Percentiles rank a stretch among this genome's conserved stretches.
These are phyloP conservation scores for Dactylellina parvicollis DNA, from an alignment of 2,329 filamentous ascomycete species.

Conservation along the genomic window DNA sequence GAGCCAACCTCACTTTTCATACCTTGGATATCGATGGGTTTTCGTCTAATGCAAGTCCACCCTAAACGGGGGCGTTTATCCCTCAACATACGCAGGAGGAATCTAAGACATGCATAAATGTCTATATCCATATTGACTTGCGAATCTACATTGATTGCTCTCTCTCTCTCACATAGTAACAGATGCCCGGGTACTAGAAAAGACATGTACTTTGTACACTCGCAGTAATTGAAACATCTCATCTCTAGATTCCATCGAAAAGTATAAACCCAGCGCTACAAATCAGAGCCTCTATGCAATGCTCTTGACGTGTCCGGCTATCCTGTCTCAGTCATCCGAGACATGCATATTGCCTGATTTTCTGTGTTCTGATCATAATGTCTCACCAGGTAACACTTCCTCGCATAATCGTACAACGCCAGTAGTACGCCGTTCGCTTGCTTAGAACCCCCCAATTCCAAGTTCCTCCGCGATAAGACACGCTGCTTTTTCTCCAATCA, in stretches of 20 bases:
- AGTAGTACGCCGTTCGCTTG: neutral
- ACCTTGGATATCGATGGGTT: too few relatives aligned
- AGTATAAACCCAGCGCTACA: neutral
- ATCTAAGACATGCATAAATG: neutral
- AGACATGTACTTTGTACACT: too few relatives aligned
- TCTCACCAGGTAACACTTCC: too few relatives aligned
- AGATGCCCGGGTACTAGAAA: too few relatives aligned
- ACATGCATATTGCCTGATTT: slow-evolving; percentile 3
- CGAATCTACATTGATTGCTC: neutral
- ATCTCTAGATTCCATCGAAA: too few relatives aligned
- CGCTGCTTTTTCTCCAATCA: slow-evolving; percentile 64
- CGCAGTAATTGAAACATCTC: too few relatives aligned
- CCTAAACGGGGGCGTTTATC: too few relatives aligned
- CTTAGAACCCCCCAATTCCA: slow-evolving; percentile 51
- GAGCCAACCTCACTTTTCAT: too few relatives aligned
- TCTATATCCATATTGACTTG: neutral
- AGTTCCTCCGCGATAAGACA: slow-evolving; percentile 59
- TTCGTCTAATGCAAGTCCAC: too few relatives aligned
- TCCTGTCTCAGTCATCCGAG: slow-evolving; percentile 11
- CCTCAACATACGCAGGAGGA: neutral
- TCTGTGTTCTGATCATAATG: neutral
- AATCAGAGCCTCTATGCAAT: neutral
- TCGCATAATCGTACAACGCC: too few relatives aligned
- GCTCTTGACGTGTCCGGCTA: neutral
- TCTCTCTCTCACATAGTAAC: too few relatives aligned